A percentile compares a stretch with the other conserved stretches of the same genome.
Conservation (phyloP, 2,329 filamentous ascomycete species). For the Microcyclospora pomicola region DNA sequence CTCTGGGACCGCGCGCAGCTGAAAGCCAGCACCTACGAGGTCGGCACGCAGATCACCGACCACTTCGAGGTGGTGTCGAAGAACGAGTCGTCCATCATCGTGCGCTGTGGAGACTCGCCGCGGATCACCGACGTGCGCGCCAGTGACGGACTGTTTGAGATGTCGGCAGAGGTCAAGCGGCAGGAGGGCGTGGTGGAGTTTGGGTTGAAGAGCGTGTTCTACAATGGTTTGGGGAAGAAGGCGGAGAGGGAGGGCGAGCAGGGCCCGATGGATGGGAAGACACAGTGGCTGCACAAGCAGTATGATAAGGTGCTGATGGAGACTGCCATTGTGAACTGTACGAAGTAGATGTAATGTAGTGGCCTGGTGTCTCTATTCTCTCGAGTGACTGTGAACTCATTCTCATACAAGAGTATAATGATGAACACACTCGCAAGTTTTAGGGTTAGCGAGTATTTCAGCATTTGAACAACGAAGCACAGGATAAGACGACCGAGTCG, state of each 20-base stretch:
- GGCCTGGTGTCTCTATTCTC: no score
- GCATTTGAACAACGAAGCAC: no score
- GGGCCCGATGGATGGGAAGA: constrained; percentile 32
- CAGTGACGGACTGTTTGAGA: constrained; percentile 54
- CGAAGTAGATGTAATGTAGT: constrained; percentile 7
- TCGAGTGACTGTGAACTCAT: no score
- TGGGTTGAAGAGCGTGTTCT: constrained; percentile 52
- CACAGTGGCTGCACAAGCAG: constrained; percentile 39
- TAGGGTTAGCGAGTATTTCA: no score
- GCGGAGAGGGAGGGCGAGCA: constrained; percentile 23
- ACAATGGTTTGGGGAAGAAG: constrained; percentile 32
- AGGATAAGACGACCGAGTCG: no score
- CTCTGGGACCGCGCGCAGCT: constrained; percentile 49
- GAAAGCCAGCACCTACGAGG: constrained; percentile 42
- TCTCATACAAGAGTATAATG: no score
- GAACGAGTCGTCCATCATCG: constrained; percentile 43
- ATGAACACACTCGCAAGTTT: no score
- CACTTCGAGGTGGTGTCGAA: constrained; percentile 60
- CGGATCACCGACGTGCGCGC: constrained; percentile 41
- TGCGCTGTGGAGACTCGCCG: constrained; percentile 54
- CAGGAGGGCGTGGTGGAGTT: constrained; percentile 48
- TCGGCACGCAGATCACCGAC: constrained; percentile 52
- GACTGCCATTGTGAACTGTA: constrained; percentile 32
- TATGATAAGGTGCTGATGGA: constrained; percentile 46
- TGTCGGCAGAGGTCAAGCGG: constrained; percentile 46